Evolutionary conservation across 345 rosid species (phyloP).

Genomic region (Gossypium australe): DNA sequence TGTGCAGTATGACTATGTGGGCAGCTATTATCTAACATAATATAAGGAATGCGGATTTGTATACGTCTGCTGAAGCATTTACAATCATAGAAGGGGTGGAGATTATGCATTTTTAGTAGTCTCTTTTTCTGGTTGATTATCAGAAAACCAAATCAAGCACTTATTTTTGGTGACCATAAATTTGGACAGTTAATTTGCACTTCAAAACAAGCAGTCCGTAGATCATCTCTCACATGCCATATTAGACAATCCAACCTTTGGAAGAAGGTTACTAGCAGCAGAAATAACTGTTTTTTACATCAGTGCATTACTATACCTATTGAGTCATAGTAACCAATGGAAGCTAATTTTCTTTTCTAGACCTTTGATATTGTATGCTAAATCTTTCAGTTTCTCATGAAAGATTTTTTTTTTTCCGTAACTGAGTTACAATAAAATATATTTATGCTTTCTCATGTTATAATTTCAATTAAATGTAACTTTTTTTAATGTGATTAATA

Average conservation of each 20-base stretch:
- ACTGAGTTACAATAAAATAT: not conserved
- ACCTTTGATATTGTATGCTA: not conserved
- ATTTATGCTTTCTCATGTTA: no score
- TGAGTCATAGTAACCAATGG: not conserved
- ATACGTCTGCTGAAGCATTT: constrained; percentile 16
- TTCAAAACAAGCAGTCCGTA: not conserved
- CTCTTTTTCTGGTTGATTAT: not conserved
- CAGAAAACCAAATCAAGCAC: constrained; percentile 22
- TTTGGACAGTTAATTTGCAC: constrained; percentile 22
- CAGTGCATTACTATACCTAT: not conserved
- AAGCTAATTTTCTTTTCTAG: constrained; percentile 2
- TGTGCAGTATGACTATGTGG: no score
- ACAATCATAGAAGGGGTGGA: constrained; percentile 7
- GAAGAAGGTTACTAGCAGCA: not conserved
- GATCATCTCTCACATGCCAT: not conserved
- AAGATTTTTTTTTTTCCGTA: not conserved
- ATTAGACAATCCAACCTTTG: not conserved
- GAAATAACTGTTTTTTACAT: constrained; percentile 4
- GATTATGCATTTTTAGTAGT: constrained; percentile 5
- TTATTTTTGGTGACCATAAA: constrained; percentile 7
- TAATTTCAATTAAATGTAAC: no score
- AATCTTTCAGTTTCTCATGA: constrained; percentile 9
- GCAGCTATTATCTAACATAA: constrained; percentile 41
- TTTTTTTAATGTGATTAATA: no score
- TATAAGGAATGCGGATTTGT: constrained; percentile 4